Evolutionary conservation across 2,329 filamentous ascomycete species (phyloP).

Genomic region (Thielaviopsis ethacetica): DNA sequence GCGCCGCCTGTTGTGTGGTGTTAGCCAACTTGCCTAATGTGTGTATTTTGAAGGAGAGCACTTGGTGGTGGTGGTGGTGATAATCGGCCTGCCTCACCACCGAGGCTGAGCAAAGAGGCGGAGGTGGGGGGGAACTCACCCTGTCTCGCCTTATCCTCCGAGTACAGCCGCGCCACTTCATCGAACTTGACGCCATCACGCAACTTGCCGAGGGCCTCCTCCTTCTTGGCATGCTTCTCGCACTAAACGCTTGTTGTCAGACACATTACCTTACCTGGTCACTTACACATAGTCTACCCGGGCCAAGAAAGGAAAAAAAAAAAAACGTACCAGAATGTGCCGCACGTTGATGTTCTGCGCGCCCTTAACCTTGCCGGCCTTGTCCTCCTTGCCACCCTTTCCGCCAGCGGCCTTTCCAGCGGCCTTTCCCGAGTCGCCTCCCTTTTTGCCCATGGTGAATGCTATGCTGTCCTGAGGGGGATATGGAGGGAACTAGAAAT

Average conservation of each 20-base stretch:
- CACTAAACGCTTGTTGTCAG: constrained; percentile 27
- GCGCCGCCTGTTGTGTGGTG: constrained; percentile 37
- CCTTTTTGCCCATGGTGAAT: constrained; percentile 8
- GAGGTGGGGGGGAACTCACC: constrained; percentile 23
- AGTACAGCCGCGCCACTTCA: constrained; percentile 54
- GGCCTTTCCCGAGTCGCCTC: constrained; percentile 8
- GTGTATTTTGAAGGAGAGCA: too few relatives aligned
- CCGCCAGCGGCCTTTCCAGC: constrained; percentile 19
- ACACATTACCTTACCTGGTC: background rate
- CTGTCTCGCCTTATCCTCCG: constrained; percentile 60
- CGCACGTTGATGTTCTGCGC: constrained; percentile 57
- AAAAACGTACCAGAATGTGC: constrained; percentile 44
- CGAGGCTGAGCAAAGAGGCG: background rate
- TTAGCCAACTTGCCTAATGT: too few relatives aligned
- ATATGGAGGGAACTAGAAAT: too few relatives aligned
- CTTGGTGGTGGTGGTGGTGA: background rate
- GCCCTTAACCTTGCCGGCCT: constrained; percentile 34
- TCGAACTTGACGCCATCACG: constrained; percentile 54
- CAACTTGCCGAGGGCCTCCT: constrained; percentile 55
- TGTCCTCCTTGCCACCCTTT: constrained; percentile 24
- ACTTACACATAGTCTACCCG: too few relatives aligned
- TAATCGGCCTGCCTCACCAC: background rate
- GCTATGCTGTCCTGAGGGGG: too few relatives aligned
- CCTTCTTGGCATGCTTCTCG: constrained; percentile 62
- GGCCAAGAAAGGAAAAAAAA: background rate